Evolutionary conservation across 1,284 basidiomycete genomes (phyloP), one percentile per base, ranked within the genome.

Genomic region (Neotropicomus parvogracilis): DNA sequence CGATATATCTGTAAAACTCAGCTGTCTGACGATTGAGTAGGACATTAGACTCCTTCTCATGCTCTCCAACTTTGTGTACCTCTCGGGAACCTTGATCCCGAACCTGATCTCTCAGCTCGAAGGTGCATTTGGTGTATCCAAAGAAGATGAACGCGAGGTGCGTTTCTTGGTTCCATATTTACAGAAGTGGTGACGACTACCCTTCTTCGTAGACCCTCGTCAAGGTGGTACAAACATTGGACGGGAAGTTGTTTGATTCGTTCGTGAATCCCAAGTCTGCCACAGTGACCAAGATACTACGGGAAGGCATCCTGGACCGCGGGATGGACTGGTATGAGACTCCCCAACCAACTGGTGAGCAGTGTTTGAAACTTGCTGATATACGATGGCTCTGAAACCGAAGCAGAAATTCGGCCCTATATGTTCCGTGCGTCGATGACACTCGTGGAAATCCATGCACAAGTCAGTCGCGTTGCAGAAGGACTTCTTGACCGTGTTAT

Each of bases 291-390:
- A 68, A 73, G 17, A 84, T 91, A 40, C 73, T 98, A 35, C 79
- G 84, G 26, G 72, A 75, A 40, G 97, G 97, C 3, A 87, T 99
- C 36, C 71, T 97, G 19, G 78, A 86, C 45, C 74, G 75, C 31
- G 73, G 79, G 16, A 88, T 97, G 74, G 90, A 97, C 63, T 99
- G 97, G 95, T 88, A 83, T 54, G 83, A 90, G 54, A 88, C 91
- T 0, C 83, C 87, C 2, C 89, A 92, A 59, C 95, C 95, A 2
- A 85, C 81, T 57, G 91, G 91, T 91, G 57, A 51, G 79, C 63
- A 44, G 14, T 13, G 3, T 27, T 44, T 33, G 20, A 27, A 29
- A 14, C 29, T 29, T n/a, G 29, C 6, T 24, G 21, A 32, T 39
- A 34, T 12, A 11, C n/a, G 26, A 31, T 1, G 32, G 9, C 11